Base-by-base conservation (phyloP, 495 filamentous ascomycete genomes). In the Aspergillus bridgeri region DNA sequence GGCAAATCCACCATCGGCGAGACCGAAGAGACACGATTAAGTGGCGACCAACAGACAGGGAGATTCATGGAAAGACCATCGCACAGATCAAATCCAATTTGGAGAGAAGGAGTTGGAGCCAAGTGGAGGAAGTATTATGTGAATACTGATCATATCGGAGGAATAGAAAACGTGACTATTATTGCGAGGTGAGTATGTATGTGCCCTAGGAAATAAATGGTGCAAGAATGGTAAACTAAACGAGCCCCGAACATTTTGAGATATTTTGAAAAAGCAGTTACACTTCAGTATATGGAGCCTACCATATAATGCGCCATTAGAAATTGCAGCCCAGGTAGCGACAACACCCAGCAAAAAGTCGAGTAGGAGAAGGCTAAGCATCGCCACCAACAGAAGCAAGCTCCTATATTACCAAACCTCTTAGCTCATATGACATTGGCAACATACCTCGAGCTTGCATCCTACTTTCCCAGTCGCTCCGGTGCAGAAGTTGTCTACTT, bases 401-500 rank as follows among this genome's bases (percentile, higher is more conserved):
- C 33, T 2, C 33, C 5, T 27, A 27, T 27, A 27, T 27, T n/a
- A n/a, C n/a, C n/a, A n/a, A 77, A 82, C 33, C 53, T 84, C 5
- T 73, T 84, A 6, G 70, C 84, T 1, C 58, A 74, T 19, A 72
- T 75, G 18, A 76, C 74, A 3, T 72, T 86, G 11, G 65, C 74
- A 1, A 72, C 84, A 15, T 87, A 86, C 56, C 75, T 87, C 43
- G 85, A 88, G 61, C 78, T 81, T 9, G 79, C 84, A 2, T 71
- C 79, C 0, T 86, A 81, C 57, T 87, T 87, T 49, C 86, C 86
- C 6, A 86, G 81, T 65, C 78, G 86, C 19, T 86, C 83, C 3
- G 86, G 85, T 2, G 75, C 82, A 0, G 82, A 89, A 57, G 83
- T 85, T 5, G 83, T 86, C 3, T 89, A 86, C 54, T 76, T 87